These are phyloP conservation scores for Rhizoclosmatium sp. DNA, from an alignment of 192 early-diverging fungal genomes.

Conservation along the genomic window DNA sequence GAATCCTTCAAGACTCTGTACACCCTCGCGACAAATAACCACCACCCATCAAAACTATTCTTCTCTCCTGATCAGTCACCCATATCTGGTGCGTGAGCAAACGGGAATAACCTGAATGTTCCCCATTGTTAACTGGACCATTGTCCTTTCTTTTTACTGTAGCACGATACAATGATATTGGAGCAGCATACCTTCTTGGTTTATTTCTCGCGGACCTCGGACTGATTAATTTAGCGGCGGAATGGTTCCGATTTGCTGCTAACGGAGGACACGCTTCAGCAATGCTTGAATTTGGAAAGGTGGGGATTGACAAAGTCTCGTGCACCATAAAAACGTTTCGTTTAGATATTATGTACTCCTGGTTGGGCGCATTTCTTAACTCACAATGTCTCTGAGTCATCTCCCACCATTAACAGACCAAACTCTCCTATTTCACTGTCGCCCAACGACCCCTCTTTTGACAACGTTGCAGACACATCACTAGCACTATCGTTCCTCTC, in stretches of 20 bases:
- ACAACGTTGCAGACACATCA: constrained; percentile 2
- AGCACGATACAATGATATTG: not conserved
- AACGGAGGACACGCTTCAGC: not conserved
- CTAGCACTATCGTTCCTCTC: constrained; percentile 1
- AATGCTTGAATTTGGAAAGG: constrained; percentile 25
- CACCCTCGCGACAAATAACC: constrained; percentile 12
- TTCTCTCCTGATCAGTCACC: not conserved
- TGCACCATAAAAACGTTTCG: not conserved
- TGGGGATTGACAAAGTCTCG: not conserved
- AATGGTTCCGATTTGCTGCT: not conserved
- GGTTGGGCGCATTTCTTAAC: constrained; percentile 14
- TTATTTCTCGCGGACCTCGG: not conserved
- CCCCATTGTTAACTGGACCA: not conserved
- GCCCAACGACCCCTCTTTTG: not conserved
- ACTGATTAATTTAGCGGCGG: not conserved
- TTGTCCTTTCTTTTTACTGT: not conserved
- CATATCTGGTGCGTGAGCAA: not conserved
- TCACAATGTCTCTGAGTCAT: not conserved
- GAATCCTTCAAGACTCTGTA: constrained; percentile 6
- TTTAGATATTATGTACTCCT: constrained; percentile 4
- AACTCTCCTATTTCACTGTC: not conserved
- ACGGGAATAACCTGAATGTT: no score
- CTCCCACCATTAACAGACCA: not conserved
- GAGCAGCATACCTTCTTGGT: constrained; percentile 10
- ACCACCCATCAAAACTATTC: constrained; percentile 19